Conservation (phyloP, 2,329 filamentous ascomycete species). For the Plenodomus biglobosus region DNA sequence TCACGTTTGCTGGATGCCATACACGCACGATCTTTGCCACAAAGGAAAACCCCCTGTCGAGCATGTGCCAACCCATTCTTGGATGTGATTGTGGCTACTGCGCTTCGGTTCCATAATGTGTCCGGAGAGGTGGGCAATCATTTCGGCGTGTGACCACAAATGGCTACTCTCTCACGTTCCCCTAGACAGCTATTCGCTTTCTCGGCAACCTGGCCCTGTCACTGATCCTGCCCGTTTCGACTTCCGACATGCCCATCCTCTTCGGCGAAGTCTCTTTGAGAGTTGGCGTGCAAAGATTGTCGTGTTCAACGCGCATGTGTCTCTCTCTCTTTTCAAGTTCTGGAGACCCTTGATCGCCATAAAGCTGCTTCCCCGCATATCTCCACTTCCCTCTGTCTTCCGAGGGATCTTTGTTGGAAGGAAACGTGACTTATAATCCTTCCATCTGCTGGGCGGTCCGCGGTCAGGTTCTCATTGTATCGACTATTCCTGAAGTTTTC, state of each 20-base stretch:
- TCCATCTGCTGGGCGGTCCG: not conserved
- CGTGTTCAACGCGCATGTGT: conserved; percentile 30
- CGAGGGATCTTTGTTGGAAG: conserved; percentile 2
- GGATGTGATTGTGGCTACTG: conserved; percentile 3
- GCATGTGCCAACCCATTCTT: conserved; percentile 24
- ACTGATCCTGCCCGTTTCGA: conserved; percentile 30
- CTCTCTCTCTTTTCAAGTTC: conserved; percentile 16
- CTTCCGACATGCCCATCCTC: conserved; percentile 18
- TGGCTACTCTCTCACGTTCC: conserved; percentile 21
- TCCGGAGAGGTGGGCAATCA: conserved; percentile 30
- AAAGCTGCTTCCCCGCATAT: conserved; percentile 33
- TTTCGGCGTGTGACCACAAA: conserved; percentile 35
- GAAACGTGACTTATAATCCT: conserved; percentile 1
- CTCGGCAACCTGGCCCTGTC: conserved; percentile 16
- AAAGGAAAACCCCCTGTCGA: conserved; percentile 3
- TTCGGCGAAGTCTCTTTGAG: conserved; percentile 21
- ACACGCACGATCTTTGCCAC: conserved; percentile 1
- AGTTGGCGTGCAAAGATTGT: conserved; percentile 18
- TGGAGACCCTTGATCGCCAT: conserved; percentile 7
- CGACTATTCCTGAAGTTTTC: not conserved
- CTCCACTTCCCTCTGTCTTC: conserved; percentile 12
- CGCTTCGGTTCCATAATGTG: conserved; percentile 23
- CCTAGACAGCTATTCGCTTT: conserved; percentile 18
- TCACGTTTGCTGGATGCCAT: conserved; percentile 11
- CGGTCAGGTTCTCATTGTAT: not conserved